phyloP scores from a whole-genome alignment of 805 yeast species.

The Diddensiella transvaalensis region DNA sequence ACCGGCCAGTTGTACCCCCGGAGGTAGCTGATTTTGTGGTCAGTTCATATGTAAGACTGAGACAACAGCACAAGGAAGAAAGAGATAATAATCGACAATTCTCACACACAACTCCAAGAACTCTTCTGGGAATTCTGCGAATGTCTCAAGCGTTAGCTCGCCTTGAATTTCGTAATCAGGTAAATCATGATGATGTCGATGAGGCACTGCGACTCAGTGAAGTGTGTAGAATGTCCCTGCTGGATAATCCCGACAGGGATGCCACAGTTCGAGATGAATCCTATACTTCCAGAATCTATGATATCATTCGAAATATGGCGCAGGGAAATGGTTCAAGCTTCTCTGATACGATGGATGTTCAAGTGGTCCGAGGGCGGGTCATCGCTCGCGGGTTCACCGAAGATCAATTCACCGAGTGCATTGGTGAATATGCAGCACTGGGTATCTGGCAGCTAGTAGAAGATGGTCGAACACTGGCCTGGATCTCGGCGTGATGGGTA shows the following conservation, averaged over 20 bases:
- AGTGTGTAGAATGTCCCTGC: slow-evolving; percentile 82
- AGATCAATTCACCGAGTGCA: slow-evolving; percentile 69
- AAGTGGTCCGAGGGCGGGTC: slow-evolving; percentile 56
- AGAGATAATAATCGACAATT: slow-evolving; percentile 70
- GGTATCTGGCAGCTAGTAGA: slow-evolving; percentile 75
- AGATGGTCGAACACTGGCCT: slow-evolving; percentile 39
- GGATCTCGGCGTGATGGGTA: slow-evolving; percentile 11
- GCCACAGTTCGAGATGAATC: slow-evolving; percentile 55
- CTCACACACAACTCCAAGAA: slow-evolving; percentile 93
- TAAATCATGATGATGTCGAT: slow-evolving; percentile 79
- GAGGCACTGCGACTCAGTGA: slow-evolving; percentile 86
- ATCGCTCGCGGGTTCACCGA: slow-evolving; percentile 81
- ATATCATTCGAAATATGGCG: slow-evolving; percentile 61
- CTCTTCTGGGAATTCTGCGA: slow-evolving; percentile 84
- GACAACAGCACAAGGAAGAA: slow-evolving; percentile 84
- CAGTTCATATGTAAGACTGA: slow-evolving; percentile 79
- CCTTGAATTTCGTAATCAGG: slow-evolving; percentile 71
- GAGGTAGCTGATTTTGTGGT: slow-evolving; percentile 86
- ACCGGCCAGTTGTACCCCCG: slow-evolving; percentile 78
- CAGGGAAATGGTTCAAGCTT: slow-evolving; percentile 37
- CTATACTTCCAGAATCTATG: slow-evolving; percentile 64
- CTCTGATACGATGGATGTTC: slow-evolving; percentile 40
- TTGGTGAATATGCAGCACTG: slow-evolving; percentile 66
- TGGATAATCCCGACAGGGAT: slow-evolving; percentile 42
- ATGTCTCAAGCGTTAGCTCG: slow-evolving; percentile 94